Evolutionary conservation across 768 basidiomycete species (phyloP).

Genomic region (Phylloporus rhodoxanthus): DNA sequence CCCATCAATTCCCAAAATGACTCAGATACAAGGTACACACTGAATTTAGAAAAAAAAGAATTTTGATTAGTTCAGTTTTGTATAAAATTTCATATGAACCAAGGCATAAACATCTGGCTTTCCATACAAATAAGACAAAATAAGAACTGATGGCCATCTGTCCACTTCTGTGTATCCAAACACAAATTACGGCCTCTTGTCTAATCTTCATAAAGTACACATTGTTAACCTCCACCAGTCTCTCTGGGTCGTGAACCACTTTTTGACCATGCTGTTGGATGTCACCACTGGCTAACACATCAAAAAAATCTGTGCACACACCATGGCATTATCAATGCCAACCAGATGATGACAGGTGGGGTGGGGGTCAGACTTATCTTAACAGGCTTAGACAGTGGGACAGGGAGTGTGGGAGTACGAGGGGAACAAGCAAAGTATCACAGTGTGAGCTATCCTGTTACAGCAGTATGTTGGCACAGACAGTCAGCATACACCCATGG

Average conservation of each 20-base stretch:
- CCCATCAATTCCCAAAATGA: no score
- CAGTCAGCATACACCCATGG: conserved; percentile 80
- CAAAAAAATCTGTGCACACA: conserved; percentile 82
- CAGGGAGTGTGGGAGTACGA: conserved; percentile 88
- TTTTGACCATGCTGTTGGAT: conserved; percentile 71
- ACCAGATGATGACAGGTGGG: conserved; percentile 79
- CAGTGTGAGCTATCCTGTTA: conserved; percentile 85
- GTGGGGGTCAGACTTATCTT: conserved; percentile 80
- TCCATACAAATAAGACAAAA: no score
- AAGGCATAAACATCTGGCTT: conserved; percentile 1
- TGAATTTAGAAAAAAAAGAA: no score
- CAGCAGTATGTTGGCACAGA: conserved; percentile 84
- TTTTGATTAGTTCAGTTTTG: no score
- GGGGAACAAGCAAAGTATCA: conserved; percentile 65
- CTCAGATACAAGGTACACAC: no score
- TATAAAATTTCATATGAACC: conserved; percentile 22
- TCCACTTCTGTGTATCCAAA: no score
- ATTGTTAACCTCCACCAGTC: conserved; percentile 91
- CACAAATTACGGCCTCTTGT: conserved; percentile 84
- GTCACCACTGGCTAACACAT: conserved; percentile 78
- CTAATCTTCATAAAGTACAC: conserved; percentile 81
- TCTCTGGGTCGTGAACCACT: conserved; percentile 91
- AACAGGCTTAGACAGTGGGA: conserved; percentile 91
- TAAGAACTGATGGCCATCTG: no score
- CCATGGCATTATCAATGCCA: no score